Percentiles rank a stretch among this genome's conserved stretches.
Evolutionary conservation across 768 basidiomycete genomes (phyloP).

Genomic region (Russula foetens): DNA sequence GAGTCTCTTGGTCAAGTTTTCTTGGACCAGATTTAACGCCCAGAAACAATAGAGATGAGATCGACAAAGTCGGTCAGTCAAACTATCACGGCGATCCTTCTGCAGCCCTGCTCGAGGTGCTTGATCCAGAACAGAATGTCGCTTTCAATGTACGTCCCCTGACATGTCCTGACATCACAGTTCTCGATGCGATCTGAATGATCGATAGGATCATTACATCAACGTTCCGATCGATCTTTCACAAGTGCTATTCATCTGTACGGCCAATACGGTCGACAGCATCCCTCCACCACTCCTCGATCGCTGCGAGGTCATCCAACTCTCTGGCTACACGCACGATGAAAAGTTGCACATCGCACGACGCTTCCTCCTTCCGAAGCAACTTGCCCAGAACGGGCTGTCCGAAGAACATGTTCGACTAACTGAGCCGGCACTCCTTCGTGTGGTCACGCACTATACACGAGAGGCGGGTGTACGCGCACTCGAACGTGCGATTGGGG

Average conservation of each 20-base stretch:
- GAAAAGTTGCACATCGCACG: slow-evolving; percentile 90
- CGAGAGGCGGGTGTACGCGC: slow-evolving; percentile 90
- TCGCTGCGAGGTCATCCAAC: slow-evolving; percentile 80
- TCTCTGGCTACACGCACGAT: slow-evolving; percentile 80
- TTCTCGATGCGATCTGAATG: slow-evolving; percentile 24
- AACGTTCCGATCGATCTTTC: slow-evolving; percentile 84
- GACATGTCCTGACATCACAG: neutral
- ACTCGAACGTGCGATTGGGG: slow-evolving; percentile 79
- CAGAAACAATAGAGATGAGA: slow-evolving; percentile 50
- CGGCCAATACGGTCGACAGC: slow-evolving; percentile 83
- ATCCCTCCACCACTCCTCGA: slow-evolving; percentile 85
- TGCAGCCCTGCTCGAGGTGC: slow-evolving; percentile 83
- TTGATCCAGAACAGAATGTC: slow-evolving; percentile 92
- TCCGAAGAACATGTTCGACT: slow-evolving; percentile 50
- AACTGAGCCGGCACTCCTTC: slow-evolving; percentile 60
- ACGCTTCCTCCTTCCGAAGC: slow-evolving; percentile 84
- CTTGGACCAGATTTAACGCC: slow-evolving; percentile 25
- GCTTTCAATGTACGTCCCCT: slow-evolving; percentile 53
- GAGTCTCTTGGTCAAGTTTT: slow-evolving; percentile 20
- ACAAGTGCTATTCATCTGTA: slow-evolving; percentile 88
- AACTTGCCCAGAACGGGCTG: slow-evolving; percentile 72
- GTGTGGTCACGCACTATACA: slow-evolving; percentile 74
- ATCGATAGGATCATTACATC: slow-evolving; percentile 76
- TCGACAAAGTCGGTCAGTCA: slow-evolving; percentile 83
- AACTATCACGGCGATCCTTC: slow-evolving; percentile 91